Base-by-base conservation (phyloP, 768 basidiomycete species). In the Mycena latifolia region DNA sequence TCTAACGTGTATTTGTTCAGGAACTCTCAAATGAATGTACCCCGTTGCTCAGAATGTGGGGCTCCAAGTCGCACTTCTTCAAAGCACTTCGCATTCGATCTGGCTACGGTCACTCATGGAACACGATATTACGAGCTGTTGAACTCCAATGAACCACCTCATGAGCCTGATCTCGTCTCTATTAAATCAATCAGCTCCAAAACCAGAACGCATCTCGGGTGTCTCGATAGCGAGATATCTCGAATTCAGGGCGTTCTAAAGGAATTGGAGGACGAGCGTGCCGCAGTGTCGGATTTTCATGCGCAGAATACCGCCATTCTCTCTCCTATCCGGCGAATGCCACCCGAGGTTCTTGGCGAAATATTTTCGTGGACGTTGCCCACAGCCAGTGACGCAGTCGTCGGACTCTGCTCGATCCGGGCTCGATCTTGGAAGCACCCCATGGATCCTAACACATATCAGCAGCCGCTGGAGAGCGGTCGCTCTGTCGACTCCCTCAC, bases 371-470 rank as follows among this genome's bases (percentile, higher is more conserved):
- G n/a, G n/a, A n/a, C n/a, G n/a, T n/a, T n/a, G n/a, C n/a, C n/a
- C n/a, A n/a, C n/a, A n/a, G n/a, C n/a, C n/a, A n/a, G 8, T 37
- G 3, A 9, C 56, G 15, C 33, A 28, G 56, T 24, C 45, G 12
- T 28, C 33, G 29, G 22, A 45, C 9, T 27, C 35, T 3, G 14
- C 18, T n/a, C 5, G 29, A 8, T 29, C 20, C 6, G 20, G 14
- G 15, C 8, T 37, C 9, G 37, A 10, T 37, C 37, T 3, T 14
- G 37, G 37, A 37, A 37, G 15, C 3, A 64, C 48, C 20, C 63
- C 63, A n/a, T 64, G 55, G 63, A n/a, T 53, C 0, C 33, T 58
- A 20, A 43, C 55, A 22, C 56, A 57, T 6, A 24, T 64, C 8
- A n/a, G n/a, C n/a, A n/a, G n/a, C n/a, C n/a, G n/a, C n/a, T n/a